Evolutionary conservation across 2,329 filamentous ascomycete species (phyloP), one percentile per base, ranked within the genome.

Genomic region (Calonectria crousiana): DNA sequence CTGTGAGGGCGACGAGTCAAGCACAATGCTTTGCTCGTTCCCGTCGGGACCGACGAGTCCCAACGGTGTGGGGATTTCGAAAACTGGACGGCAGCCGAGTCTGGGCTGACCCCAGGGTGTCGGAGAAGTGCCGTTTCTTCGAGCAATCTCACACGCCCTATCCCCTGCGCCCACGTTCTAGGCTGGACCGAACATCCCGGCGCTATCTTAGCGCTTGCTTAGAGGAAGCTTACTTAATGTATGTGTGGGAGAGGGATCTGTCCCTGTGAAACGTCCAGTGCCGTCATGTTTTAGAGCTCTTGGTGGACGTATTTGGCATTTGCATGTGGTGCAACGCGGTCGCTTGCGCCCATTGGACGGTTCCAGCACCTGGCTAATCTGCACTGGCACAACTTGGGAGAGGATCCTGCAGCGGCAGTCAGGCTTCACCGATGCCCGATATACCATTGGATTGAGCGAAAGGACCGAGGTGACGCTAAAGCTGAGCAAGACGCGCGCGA

Each of bases 31-130:
- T 74, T 69, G 74, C 60, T 81, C 79, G 69, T 74, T 75, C 71
- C 79, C 79, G 79, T 79, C 79, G 79, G 79, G 79, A 80, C 79
- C 79, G 79, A 73, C 68, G 70, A 74, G 73, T 70, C 73, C 77
- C 75, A 80, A 79, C 75, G 72, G 75, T 77, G 79, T 80, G 78
- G 79, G 58, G 74, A 75, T 72, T 73, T 74, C 71, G 66, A 30
- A 67, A 52, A 67, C 60, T 51, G 58, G 67, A 67, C 28, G 69
- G 60, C 47, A 69, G 58, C 67, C 52, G 73, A 67, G 56, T 20
- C 49, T 77, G 66, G 30, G 28, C 5, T 16, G 47, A 78, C 78
- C 36, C 78, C 69, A 34, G 65, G 62, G 74, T 52, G 56, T 71
- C 16, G 34, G 32, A 16, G 26, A 49, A 49, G 41, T 51, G 62